Base-by-base conservation (phyloP, 2,329 filamentous ascomycete genomes). In the Verticillium longisporum region DNA sequence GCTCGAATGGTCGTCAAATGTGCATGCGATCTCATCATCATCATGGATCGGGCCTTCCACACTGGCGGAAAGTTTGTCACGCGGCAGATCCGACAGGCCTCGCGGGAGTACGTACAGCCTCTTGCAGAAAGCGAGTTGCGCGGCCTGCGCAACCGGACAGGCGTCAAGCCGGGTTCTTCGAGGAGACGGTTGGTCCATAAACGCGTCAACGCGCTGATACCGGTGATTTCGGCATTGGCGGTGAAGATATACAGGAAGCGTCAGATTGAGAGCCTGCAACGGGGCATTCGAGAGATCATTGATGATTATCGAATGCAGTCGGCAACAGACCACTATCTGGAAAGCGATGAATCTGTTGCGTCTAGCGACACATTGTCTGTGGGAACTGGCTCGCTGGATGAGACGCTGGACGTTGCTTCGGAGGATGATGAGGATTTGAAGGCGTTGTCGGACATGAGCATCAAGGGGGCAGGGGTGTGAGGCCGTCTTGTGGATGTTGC, bases 1-100 rank as follows among this genome's bases (percentile, higher is more conserved):
- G 61, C 53, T 15, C 41, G 61, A 9, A 61, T 64, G 61, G 18
- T 62, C 2, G 18, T 64, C 18, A 64, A 64, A 15, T 64, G 62
- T 33, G 59, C 62, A 2, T 64, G 62, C 37, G 61, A 64, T 11
- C 41, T 64, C 10, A 64, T 62, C 4, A 55, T 64, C 2, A 56
- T 64, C 0, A 45, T 64, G 3, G 61, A 62, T 2, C 53, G 54
- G 26, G 62, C 61, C 1, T 60, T 60, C 7, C 14, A 45, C 1
- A 18, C 56, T 13, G 37, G 37, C 6, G 62, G 62, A 2, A 62
- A 61, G 15, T 15, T 10, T 0, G 45, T 58, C 10, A 62, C 36
- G 2, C 14, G 37, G 32, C 37, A 38, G 6, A 61, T 64, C 6
- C 18, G 15, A 36, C 18, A 56, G 34, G 56, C 56, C 21, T 38